Evolutionary conservation across 2,329 filamentous ascomycete species (phyloP).

Genomic region (Scedosporium aurantiacum): DNA sequence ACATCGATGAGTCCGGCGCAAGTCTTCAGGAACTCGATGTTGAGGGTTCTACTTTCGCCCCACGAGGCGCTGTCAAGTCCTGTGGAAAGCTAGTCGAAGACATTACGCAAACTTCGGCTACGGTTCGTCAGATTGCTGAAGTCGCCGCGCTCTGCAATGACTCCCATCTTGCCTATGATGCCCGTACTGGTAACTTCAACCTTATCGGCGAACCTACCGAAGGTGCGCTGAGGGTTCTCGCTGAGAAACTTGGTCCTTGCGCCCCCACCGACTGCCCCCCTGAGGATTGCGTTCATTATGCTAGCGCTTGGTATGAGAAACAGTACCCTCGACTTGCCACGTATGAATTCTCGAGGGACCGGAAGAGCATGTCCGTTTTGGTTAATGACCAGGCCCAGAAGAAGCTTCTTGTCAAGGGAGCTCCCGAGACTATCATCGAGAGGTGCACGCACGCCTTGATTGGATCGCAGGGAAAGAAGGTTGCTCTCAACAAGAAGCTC

Average conservation of each 20-base stretch:
- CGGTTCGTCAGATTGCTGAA: conserved; percentile 66
- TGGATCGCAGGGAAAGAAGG: conserved; percentile 67
- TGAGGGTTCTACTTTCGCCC: conserved; percentile 85
- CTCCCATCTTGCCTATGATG: conserved; percentile 70
- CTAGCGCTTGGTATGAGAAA: conserved; percentile 76
- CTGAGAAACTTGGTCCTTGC: conserved; percentile 86
- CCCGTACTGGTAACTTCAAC: conserved; percentile 60
- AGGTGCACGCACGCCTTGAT: conserved; percentile 75
- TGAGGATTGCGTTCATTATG: conserved; percentile 63
- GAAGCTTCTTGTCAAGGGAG: conserved; percentile 89
- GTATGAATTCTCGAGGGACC: conserved; percentile 93
- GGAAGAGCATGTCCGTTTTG: conserved; percentile 98
- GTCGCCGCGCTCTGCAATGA: conserved; percentile 80
- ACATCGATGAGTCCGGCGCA: conserved; percentile 61
- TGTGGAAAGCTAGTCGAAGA: conserved; percentile 59
- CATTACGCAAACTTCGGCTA: conserved; percentile 59
- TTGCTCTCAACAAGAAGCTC: conserved; percentile 60
- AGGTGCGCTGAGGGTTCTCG: conserved; percentile 78
- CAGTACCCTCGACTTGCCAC: conserved; percentile 67
- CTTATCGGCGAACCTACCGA: conserved; percentile 93
- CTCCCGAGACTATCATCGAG: conserved; percentile 87
- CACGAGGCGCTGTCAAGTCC: conserved; percentile 60
- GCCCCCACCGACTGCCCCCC: conserved; percentile 42
- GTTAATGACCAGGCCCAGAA: conserved; percentile 59
- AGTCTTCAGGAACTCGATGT: conserved; percentile 79